Percentiles rank a stretch among this genome's conserved stretches.
These are phyloP conservation scores for Tetrapisispora fleetii DNA, from an alignment of 805 yeast species.

Conservation along the genomic window DNA sequence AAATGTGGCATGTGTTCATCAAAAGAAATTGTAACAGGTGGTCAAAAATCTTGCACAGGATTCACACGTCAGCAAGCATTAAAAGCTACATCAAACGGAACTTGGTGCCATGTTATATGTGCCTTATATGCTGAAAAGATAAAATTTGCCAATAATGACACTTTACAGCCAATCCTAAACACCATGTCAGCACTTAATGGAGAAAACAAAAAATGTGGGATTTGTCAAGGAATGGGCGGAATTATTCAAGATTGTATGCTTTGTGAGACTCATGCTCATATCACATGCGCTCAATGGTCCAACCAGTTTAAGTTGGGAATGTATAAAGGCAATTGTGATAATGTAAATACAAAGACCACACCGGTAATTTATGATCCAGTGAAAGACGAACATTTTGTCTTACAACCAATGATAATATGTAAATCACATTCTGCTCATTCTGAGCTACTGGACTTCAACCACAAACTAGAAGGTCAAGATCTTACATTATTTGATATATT, in stretches of 20 bases:
- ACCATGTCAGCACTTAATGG: slow-evolving; percentile 28
- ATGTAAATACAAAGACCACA: background rate
- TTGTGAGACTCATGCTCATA: slow-evolving; percentile 15
- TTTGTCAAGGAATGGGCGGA: slow-evolving; percentile 42
- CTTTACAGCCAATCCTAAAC: slow-evolving; percentile 41
- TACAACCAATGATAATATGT: slow-evolving; percentile 5
- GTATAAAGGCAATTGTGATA: background rate
- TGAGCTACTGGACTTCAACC: background rate
- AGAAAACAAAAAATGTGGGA: slow-evolving; percentile 32
- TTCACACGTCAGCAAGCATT: slow-evolving; percentile 38
- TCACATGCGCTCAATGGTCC: slow-evolving; percentile 21
- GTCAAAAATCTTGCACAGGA: background rate
- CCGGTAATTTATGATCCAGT: background rate
- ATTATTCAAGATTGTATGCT: slow-evolving; percentile 23
- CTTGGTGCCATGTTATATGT: slow-evolving; percentile 75
- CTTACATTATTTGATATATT: background rate
- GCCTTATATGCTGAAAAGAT: slow-evolving; percentile 45
- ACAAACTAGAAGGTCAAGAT: background rate
- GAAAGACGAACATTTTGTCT: background rate
- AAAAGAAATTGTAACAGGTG: slow-evolving; percentile 28
- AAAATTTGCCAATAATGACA: slow-evolving; percentile 33
- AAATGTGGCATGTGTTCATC: slow-evolving; percentile 58
- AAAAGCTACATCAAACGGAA: slow-evolving; percentile 54
- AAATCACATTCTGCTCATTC: slow-evolving; percentile 1
- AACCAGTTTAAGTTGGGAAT: slow-evolving; percentile 9